Evolutionary conservation across 148 eudicot genomes (phyloP).

Genomic region (Arbutus unedo): DNA sequence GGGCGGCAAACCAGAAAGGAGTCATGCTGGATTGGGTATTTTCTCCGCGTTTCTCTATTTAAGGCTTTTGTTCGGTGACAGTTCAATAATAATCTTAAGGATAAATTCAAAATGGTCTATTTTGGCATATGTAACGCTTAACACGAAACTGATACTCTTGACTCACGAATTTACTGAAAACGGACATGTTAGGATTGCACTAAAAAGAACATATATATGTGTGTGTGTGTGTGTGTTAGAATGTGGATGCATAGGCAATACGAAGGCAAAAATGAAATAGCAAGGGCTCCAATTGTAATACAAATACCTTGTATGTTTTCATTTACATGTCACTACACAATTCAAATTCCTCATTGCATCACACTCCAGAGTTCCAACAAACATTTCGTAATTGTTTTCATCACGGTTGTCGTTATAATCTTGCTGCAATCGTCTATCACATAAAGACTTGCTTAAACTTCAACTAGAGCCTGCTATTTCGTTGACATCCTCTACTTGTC

Average conservation of each 20-base stretch:
- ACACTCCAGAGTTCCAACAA: neutral
- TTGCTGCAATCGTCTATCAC: neutral
- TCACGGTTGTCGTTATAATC: neutral
- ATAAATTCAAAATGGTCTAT: neutral
- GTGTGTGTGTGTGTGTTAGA: neutral
- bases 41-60: neutral
- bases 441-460: neutral
- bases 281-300: neutral
- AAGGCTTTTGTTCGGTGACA: neutral
- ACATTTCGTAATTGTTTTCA: neutral
- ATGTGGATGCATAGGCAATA: neutral
- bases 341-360: neutral
- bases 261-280: neutral
- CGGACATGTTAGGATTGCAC: neutral
- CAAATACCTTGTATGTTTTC: neutral
- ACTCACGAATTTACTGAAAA: neutral
- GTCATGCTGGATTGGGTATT: conserved; percentile 92
- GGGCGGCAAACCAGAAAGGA: conserved; percentile 74
- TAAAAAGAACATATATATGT: neutral
- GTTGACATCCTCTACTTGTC: neutral
- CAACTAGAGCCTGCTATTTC: neutral
- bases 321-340: neutral
- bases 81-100: neutral
- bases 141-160: neutral
- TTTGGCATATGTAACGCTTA: neutral